These are phyloP conservation scores for Solanum chaucha DNA, from an alignment of 257 asterid species.

Conservation along the genomic window DNA sequence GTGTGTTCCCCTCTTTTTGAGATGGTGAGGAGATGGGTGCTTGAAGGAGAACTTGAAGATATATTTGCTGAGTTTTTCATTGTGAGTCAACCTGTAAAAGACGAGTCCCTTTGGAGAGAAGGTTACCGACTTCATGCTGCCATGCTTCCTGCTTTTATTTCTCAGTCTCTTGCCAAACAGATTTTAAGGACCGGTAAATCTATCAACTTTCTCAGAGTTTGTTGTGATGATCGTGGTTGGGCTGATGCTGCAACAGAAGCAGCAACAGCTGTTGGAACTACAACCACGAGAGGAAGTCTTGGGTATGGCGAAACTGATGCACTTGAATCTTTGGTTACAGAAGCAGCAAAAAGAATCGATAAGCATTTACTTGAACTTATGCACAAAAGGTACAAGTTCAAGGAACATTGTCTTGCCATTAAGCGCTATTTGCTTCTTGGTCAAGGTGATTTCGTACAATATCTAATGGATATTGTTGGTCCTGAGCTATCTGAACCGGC, in stretches of 20 bases:
- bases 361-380: constrained; percentile 83
- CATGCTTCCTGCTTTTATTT: constrained; percentile 93
- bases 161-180: constrained; percentile 86
- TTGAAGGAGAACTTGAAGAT: constrained; percentile 99
- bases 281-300: constrained; percentile 82
- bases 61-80: constrained; percentile 84
- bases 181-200: constrained; percentile 96
- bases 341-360: constrained; percentile 91
- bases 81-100: constrained; percentile 85
- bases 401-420: constrained; percentile 96
- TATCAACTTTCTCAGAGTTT: constrained; percentile 87
- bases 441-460: constrained; percentile 98
- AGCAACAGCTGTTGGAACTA: constrained; percentile 89
- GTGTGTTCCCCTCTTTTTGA: constrained; percentile 98
- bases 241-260: constrained; percentile 91
- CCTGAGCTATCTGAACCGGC: constrained; percentile 95
- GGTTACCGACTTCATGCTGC: constrained; percentile 79
- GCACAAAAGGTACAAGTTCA: constrained; percentile 70
- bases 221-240: constrained; percentile 98
- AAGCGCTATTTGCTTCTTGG: constrained; percentile 95
- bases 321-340: constrained; percentile 77
- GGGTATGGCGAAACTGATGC: constrained; percentile 98
- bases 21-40: constrained; percentile 99
- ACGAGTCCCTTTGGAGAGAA: constrained; percentile 98
- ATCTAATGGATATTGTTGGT: constrained; percentile 92